These are phyloP conservation scores for Xylaria polymorpha DNA, from an alignment of 2,329 filamentous ascomycete species.

Conservation along the genomic window DNA sequence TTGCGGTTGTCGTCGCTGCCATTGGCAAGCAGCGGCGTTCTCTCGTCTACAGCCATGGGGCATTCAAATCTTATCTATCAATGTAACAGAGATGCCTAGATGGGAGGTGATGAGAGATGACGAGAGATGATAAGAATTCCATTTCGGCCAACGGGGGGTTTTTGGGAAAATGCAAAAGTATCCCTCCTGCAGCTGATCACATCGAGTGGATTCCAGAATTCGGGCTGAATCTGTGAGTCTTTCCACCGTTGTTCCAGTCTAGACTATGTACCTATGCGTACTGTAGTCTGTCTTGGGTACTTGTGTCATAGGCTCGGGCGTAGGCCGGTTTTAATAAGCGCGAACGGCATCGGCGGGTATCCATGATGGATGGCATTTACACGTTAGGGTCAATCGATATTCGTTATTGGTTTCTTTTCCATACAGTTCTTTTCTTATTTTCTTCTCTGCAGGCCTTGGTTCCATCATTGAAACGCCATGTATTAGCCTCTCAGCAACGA, in stretches of 20 bases:
- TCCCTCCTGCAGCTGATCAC: conserved; percentile 9
- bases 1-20: conserved; percentile 13
- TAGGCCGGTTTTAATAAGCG: conserved; percentile 17
- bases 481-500: neutral
- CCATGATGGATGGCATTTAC: neutral
- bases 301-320: neutral
- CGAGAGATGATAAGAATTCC: neutral
- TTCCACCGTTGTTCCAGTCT: neutral
- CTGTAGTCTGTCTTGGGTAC: neutral
- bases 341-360: neutral
- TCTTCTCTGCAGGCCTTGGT: neutral
- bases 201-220: neutral
- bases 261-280: neutral
- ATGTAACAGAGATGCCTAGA: neutral
- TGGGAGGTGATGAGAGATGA: neutral
- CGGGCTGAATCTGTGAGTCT: neutral
- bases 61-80: neutral
- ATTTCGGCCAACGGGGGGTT: neutral
- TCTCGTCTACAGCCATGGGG: conserved; percentile 43
- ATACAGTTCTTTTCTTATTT: no score
- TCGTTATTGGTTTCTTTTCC: no score
- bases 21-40: conserved; percentile 34
- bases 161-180: neutral
- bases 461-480: neutral
- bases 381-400: neutral